Evolutionary conservation across 805 yeast species (phyloP).

Genomic region (Candida wancherniae): DNA sequence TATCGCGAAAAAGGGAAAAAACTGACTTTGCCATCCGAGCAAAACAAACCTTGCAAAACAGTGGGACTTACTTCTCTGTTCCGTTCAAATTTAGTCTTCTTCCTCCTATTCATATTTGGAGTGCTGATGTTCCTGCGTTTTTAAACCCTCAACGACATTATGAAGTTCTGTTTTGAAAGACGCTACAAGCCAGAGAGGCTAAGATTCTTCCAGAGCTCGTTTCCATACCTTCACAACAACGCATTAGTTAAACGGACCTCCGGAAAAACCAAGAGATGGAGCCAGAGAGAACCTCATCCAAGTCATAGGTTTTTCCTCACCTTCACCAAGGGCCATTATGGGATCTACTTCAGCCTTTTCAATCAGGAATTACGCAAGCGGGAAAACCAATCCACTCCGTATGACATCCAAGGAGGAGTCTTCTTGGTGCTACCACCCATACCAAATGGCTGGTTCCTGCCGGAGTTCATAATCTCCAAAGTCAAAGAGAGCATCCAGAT

Average conservation of each 20-base stretch:
- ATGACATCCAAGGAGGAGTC: too few species aligned
- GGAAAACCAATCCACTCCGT: slow-evolving; percentile 8
- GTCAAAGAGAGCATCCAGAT: slow-evolving; percentile 27
- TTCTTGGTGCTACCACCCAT: too few species aligned
- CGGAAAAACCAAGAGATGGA: slow-evolving; percentile 16
- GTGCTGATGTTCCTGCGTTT: too few species aligned
- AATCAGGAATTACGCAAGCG: slow-evolving; percentile 28
- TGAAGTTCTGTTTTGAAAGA: too few species aligned
- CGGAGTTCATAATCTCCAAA: slow-evolving; percentile 27
- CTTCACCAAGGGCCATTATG: slow-evolving; percentile 40
- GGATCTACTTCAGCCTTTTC: slow-evolving; percentile 37
- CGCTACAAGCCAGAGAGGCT: slow-evolving; percentile 15
- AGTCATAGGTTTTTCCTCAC: slow-evolving; percentile 21
- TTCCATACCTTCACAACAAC: slow-evolving; percentile 19
- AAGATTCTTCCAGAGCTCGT: slow-evolving; percentile 24
- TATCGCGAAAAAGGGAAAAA: too few species aligned
- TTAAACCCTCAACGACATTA: too few species aligned
- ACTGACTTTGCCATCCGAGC: too few species aligned
- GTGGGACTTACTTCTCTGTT: too few species aligned
- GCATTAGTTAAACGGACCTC: slow-evolving; percentile 5
- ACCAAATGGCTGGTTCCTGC: too few species aligned
- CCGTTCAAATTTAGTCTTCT: too few species aligned
- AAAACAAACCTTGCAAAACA: too few species aligned
- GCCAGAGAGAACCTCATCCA: slow-evolving; percentile 23
- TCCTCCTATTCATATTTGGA: too few species aligned